Base-by-base conservation (phyloP, 768 basidiomycete species). In the Tephrocybe sp. region DNA sequence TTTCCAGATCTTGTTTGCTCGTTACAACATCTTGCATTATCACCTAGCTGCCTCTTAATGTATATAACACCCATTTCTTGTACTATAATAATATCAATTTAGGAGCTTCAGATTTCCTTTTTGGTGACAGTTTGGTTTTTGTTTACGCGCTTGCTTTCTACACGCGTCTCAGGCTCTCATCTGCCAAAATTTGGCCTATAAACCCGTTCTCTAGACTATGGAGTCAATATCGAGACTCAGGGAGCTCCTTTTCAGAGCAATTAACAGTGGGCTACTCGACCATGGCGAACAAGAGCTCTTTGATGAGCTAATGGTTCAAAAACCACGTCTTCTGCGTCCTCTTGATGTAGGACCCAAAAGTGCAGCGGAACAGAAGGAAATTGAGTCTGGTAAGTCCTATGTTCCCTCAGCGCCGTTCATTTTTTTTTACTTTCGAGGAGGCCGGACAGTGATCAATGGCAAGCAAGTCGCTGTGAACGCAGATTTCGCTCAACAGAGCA, bases 401-500 rank as follows among this genome's bases (percentile, higher is more conserved):
- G 26, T 12, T 8, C 24, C 37, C 33, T 30, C 14, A n/a, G n/a
- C 17, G 20, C 17, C 23, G 30, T 45, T 30, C 28, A 40, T 28
- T 48, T 2, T n/a, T 45, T 26, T 42, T 44, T 30, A 58, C 34
- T 56, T 53, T 41, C 30, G 11, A 47, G 0, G 62, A 93, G 91
- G 90, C 54, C 88, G 81, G 68, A 80, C 79, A 17, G 65, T 73
- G 0, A 71, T 90, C 18, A 74, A 86, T 51, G 84, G 87, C 25
- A 81, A 78, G 59, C 73, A 82, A n/a, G 75, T 86, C 30, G 82
- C 84, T 0, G 78, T 94, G 57, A 92, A 90, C 65, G 67, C 81
- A 12, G 88, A 93, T 62, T 93, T 93, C 67, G 84, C 83, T 12
- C 82, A 80, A 44, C 90, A 90, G 65, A 81, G 78, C 49, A 66